Base-by-base conservation (phyloP, 257 asterid genomes). In the Solanum paucissectum region DNA sequence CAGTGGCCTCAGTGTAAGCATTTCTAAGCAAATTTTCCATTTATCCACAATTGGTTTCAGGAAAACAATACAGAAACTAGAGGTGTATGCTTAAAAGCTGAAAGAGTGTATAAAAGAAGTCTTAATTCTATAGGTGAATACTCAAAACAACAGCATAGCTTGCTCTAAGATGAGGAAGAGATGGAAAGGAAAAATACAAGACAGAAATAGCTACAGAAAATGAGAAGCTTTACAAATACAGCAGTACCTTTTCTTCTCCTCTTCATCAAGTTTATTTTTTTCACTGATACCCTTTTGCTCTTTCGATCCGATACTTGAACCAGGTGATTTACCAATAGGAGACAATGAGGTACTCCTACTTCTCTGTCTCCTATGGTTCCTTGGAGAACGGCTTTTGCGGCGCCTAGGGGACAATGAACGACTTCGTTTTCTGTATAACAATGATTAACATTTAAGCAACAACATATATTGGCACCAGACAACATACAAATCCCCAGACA, bases 191-290 rank as follows among this genome's bases (percentile, higher is more conserved):
- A 85, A 81, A 84, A n/a, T n/a, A 81, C 33, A 86, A 75, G 23
- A 71, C 49, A 72, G 69, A 88, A 84, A 81, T 27, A 12, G 82
- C 60, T 72, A 13, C 23, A 55, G 29, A 86, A 49, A 69, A 71
- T 27, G 36, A 49, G 88, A 85, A 62, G 86, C 20, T 64, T 29
- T 34, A 72, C 76, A 64, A 36, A 72, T 75, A 88, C 82, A 84
- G 36, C 74, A 89, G 89, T 97, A 97, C 99, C 99, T 97, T 91
- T 94, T 96, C 96, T 88, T 95, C 85, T 93, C 98, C 90, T 93
- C 98, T 88, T 93, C 98, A 69, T 93, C 95, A 87, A 91, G 91
- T 93, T 90, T 93, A 86, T 94, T 77, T 87, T 91, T 95, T 93
- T 94, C 97, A 90, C 91, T 93, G 32, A 91, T 92, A 92, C 93